A percentile compares a stretch with the other conserved stretches of the same genome.
Conservation (phyloP, 768 basidiomycete genomes). For the Amanita pseudoporphyria region DNA sequence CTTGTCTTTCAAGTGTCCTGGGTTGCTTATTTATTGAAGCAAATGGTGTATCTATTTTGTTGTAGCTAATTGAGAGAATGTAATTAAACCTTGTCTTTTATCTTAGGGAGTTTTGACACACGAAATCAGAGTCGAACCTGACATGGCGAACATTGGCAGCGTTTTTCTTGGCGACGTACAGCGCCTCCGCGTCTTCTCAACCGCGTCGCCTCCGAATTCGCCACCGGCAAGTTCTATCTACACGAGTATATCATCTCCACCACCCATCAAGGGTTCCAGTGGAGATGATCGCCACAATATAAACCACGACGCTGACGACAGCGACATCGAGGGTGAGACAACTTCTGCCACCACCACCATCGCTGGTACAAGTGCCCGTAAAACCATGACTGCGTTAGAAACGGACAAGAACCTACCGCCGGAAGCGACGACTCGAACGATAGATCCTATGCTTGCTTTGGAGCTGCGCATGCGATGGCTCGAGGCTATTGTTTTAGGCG, state of each 20-base stretch:
- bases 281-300: not conserved
- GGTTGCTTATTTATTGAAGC: not conserved
- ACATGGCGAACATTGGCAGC: conserved; percentile 57
- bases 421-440: conserved; percentile 20
- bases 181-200: conserved; percentile 52
- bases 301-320: not conserved
- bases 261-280: not conserved
- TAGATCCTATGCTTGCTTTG: conserved; percentile 60
- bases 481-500: conserved; percentile 64
- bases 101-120: not conserved
- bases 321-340: not conserved
- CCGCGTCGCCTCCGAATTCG: conserved; percentile 39
- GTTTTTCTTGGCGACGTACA: conserved; percentile 75
- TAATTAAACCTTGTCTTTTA: not conserved
- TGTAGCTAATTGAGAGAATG: not conserved
- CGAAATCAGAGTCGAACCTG: not conserved
- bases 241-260: conserved; percentile 14
- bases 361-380: no score
- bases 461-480: conserved; percentile 74
- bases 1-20: no score
- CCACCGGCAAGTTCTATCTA: conserved; percentile 27
- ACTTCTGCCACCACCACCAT: no score
- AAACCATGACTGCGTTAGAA: not conserved
- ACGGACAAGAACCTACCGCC: conserved; percentile 8
- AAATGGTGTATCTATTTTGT: not conserved